Percentiles rank a stretch among this genome's conserved stretches.
Evolutionary conservation across 352 stramenopile species (phyloP).

Genomic region (Pythium scleroteichum): DNA sequence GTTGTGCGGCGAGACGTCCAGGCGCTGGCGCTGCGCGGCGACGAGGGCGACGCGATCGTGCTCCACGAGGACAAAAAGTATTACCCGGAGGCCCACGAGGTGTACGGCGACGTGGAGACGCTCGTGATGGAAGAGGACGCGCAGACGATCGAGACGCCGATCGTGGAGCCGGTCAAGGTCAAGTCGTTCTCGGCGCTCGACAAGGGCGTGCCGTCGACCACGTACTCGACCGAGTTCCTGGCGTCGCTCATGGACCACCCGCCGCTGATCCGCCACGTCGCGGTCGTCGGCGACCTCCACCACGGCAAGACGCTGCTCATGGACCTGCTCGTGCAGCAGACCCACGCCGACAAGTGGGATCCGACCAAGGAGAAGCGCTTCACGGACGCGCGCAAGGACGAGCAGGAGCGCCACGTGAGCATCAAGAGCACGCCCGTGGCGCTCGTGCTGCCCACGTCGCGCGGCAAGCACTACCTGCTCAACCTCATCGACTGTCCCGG

Average conservation of each 20-base stretch:
- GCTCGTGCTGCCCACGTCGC: slow-evolving; percentile 91
- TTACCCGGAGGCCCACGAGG: slow-evolving; percentile 96
- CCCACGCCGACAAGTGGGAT: slow-evolving; percentile 84
- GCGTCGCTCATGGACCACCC: slow-evolving; percentile 90
- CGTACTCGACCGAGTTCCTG: slow-evolving; percentile 90
- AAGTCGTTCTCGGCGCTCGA: slow-evolving; percentile 94
- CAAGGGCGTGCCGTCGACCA: slow-evolving; percentile 78
- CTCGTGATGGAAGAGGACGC: slow-evolving; percentile 99
- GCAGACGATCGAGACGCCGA: slow-evolving; percentile 97
- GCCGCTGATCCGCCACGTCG: slow-evolving; percentile 92
- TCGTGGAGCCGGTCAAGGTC: slow-evolving; percentile 95
- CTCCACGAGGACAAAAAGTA: slow-evolving; percentile 99
- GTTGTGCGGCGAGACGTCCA: slow-evolving; percentile 36
- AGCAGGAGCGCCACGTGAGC: slow-evolving; percentile 96
- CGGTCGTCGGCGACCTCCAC: slow-evolving; percentile 97
- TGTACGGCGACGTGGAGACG: slow-evolving; percentile 96
- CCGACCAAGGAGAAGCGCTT: slow-evolving; percentile 84
- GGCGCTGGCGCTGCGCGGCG: slow-evolving; percentile 49
- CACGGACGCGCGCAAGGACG: slow-evolving; percentile 96
- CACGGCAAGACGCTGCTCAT: slow-evolving; percentile 94
- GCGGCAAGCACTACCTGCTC: slow-evolving; percentile 95
- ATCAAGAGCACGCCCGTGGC: slow-evolving; percentile 97
- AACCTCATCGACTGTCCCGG: slow-evolving; percentile 98
- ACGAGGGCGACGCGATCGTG: slow-evolving; percentile 93
- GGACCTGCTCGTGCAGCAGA: slow-evolving; percentile 91